Evolutionary conservation across 2,329 filamentous ascomycete genomes (phyloP), one percentile per base, ranked within the genome.

Genomic region (Cladosporium oxysporum): DNA sequence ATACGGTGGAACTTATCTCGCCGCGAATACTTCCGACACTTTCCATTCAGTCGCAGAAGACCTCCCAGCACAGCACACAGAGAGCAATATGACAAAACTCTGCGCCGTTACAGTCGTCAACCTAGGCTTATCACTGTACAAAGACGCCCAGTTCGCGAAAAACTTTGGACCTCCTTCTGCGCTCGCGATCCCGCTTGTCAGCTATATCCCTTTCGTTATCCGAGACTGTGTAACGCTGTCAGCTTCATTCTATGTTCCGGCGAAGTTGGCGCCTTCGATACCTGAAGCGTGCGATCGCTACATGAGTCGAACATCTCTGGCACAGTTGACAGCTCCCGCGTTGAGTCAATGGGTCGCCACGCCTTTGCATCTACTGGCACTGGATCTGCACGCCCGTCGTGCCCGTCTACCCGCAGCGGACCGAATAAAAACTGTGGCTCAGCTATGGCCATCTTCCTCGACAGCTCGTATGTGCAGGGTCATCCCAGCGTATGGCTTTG

Each of bases 141-240:
- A 72, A 65, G 70, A 72, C 21, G 62, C 58, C 21, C 64, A 65
- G 8, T 72, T 71, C 53, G 70, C 70, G 12, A 65, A 67, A 33
- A 66, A 64, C 33, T 71, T 71, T 44, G 70, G 70, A 16, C 63
- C 67, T 18, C 57, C 65, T 23, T 58, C 66, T 23, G 59, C 63
- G 12, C 35, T 29, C n/a, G 47, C 68, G 2, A 59, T 72, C 23
- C 70, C 70, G n/a, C 60, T 57, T 5, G 60, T 66, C 26, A 69
- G 68, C 52, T 71, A 67, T 31, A 63, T 66, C 4, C 69, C 69
- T 2, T 70, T 71, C 50, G 41, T 72, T 18, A 53, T 69, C 16
- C 65, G 70, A 49, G 70, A 71, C 58, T 66, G 67, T 14, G 66
- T 72, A 33, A 71, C 70, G 18, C 62, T 72, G 2, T 69, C 67